Conservation (phyloP, 768 basidiomycete species). For the Serendipita sp. region DNA sequence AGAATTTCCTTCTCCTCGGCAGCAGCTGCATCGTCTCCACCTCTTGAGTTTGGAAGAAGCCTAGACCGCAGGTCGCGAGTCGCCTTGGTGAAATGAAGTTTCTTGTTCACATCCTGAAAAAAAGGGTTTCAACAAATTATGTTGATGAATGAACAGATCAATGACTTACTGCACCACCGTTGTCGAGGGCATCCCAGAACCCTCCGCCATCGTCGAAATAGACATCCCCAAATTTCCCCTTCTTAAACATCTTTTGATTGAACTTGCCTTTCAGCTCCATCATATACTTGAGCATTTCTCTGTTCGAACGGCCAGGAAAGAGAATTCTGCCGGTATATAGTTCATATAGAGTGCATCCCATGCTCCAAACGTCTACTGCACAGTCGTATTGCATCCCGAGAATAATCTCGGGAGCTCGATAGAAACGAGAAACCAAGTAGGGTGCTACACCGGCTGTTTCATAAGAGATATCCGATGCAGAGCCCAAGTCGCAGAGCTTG, state of each 20-base stretch:
- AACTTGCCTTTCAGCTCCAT: slow-evolving; percentile 96
- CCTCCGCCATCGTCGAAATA: slow-evolving; percentile 90
- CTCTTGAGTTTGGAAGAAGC: slow-evolving; percentile 81
- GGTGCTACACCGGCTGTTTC: slow-evolving; percentile 79
- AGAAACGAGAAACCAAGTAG: slow-evolving; percentile 93
- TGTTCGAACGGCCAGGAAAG: slow-evolving; percentile 91
- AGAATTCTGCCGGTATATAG: slow-evolving; percentile 94
- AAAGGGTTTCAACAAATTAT: not conserved
- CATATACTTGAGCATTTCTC: slow-evolving; percentile 94
- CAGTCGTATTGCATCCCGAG: slow-evolving; percentile 91
- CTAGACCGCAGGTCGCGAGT: slow-evolving; percentile 64
- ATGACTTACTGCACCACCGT: slow-evolving; percentile 61
- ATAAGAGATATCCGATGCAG: slow-evolving; percentile 69
- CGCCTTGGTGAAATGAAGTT: slow-evolving; percentile 71
- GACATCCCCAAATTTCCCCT: slow-evolving; percentile 75
- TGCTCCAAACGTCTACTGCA: slow-evolving; percentile 88
- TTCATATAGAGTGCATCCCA: slow-evolving; percentile 94
- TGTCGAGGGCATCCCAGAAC: slow-evolving; percentile 44
- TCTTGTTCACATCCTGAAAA: slow-evolving; percentile 57
- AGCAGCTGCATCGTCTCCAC: slow-evolving; percentile 3
- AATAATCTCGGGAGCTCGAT: slow-evolving; percentile 97
- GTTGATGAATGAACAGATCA: not conserved
- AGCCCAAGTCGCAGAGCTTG: slow-evolving; percentile 95
- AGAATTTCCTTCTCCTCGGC: slow-evolving; percentile 69
- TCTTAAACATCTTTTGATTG: slow-evolving; percentile 87